A percentile compares a stretch with the other conserved stretches of the same genome.
These are phyloP conservation scores for Xylaria bambusicola DNA, from an alignment of 495 filamentous ascomycete genomes.

Conservation along the genomic window DNA sequence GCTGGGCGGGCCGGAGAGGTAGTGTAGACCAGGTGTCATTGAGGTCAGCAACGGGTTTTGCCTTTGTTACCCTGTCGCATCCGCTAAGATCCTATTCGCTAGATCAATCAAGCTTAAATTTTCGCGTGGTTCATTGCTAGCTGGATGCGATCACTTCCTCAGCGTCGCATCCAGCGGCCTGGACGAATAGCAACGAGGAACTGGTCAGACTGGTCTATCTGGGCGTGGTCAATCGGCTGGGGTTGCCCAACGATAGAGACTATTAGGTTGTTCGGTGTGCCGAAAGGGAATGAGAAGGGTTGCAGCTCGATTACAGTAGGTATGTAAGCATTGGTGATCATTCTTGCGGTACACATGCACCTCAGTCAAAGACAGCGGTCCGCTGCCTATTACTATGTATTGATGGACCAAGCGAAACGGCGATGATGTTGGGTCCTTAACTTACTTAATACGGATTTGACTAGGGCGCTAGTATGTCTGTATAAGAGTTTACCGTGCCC, in stretches of 20 bases:
- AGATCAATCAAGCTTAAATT: slow-evolving; percentile 14
- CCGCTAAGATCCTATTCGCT: slow-evolving; percentile 15
- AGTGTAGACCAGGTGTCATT: neutral
- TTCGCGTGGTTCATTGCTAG: slow-evolving; percentile 10
- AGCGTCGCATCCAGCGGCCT: neutral
- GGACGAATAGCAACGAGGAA: neutral
- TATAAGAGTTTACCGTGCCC: neutral
- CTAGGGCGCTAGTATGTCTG: neutral
- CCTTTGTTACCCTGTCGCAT: slow-evolving; percentile 6
- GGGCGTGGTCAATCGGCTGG: neutral
- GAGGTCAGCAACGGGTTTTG: slow-evolving; percentile 11
- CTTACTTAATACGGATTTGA: too few species aligned
- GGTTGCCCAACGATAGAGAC: too few species aligned
- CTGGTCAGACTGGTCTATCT: neutral
- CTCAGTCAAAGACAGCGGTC: too few species aligned
- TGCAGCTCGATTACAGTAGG: too few species aligned
- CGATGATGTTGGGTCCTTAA: too few species aligned
- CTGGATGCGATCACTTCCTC: neutral
- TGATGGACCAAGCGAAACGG: too few species aligned
- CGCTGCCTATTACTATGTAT: too few species aligned
- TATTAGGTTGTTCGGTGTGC: neutral
- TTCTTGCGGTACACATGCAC: too few species aligned
- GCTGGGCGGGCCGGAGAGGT: neutral
- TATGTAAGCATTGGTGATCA: too few species aligned
- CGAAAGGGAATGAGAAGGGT: too few species aligned